These are phyloP conservation scores for Stylonectria norvegica DNA, from an alignment of 2,329 filamentous ascomycete species.

Conservation along the genomic window DNA sequence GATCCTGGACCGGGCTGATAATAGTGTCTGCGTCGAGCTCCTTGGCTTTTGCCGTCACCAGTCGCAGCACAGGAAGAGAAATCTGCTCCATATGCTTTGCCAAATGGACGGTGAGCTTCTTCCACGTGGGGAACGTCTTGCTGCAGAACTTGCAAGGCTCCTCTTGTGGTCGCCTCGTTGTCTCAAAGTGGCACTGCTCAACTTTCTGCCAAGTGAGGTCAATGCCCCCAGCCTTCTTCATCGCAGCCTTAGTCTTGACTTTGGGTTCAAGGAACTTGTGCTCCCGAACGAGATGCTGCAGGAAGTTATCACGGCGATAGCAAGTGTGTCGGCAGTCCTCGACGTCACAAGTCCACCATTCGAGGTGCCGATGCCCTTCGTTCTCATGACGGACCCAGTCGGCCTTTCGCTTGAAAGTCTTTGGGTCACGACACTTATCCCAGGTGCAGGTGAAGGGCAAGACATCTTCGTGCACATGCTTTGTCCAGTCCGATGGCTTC, in stretches of 20 bases:
- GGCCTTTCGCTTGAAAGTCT: constrained; percentile 92
- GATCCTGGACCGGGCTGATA: constrained; percentile 64
- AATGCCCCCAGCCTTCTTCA: constrained; percentile 54
- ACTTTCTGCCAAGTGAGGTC: constrained; percentile 75
- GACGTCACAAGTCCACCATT: constrained; percentile 86
- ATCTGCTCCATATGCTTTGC: constrained; percentile 94
- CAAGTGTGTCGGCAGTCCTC: constrained; percentile 78
- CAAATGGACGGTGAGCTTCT: constrained; percentile 89
- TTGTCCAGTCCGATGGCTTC: constrained; percentile 95
- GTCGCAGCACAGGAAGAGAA: constrained; percentile 71
- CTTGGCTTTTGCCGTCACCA: constrained; percentile 47
- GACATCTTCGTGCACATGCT: constrained; percentile 91
- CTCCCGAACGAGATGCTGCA: constrained; percentile 87
- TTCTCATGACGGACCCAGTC: constrained; percentile 96
- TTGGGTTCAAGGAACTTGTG: constrained; percentile 84
- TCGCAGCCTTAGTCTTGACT: constrained; percentile 67
- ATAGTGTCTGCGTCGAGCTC: constrained; percentile 59
- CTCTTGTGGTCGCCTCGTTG: constrained; percentile 60
- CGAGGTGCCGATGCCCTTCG: constrained; percentile 82
- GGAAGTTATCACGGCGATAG: constrained; percentile 86
- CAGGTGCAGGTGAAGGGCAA: constrained; percentile 94
- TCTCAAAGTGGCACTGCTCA: constrained; percentile 72
- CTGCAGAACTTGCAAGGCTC: constrained; percentile 88
- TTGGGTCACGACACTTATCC: constrained; percentile 74
- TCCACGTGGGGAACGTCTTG: constrained; percentile 78